These are phyloP conservation scores for Striga asiatica DNA, from an alignment of 257 asterid species.

Conservation along the genomic window DNA sequence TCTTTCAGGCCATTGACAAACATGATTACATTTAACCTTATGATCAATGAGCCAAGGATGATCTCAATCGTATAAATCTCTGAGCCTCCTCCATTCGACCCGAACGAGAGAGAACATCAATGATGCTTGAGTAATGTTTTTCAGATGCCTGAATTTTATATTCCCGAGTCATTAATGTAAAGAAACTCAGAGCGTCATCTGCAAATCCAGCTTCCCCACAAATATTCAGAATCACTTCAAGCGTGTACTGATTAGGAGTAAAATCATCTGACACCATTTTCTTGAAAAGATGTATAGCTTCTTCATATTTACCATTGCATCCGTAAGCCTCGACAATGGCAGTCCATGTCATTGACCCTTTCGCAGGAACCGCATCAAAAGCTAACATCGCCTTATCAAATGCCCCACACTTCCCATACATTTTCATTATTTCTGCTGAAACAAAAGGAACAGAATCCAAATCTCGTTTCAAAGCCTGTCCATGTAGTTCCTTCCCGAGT, in stretches of 20 bases:
- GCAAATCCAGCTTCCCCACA: slow-evolving; percentile 70
- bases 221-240: slow-evolving; percentile 38
- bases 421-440: slow-evolving; percentile 55
- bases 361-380: slow-evolving; percentile 42
- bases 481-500: slow-evolving; percentile 73
- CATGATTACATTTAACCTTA: not conserved
- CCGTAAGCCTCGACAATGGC: slow-evolving; percentile 70
- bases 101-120: slow-evolving; percentile 34
- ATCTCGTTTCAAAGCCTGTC: slow-evolving; percentile 54
- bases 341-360: slow-evolving; percentile 83
- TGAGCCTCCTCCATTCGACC: slow-evolving; percentile 65
- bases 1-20: not conserved
- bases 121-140: slow-evolving; percentile 56
- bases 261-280: slow-evolving; percentile 58
- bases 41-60: slow-evolving; percentile 24
- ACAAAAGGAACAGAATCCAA: slow-evolving; percentile 48
- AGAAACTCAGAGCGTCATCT: slow-evolving; percentile 51
- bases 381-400: slow-evolving; percentile 42
- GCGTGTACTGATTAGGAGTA: slow-evolving; percentile 66
- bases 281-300: slow-evolving; percentile 46
- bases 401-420: slow-evolving; percentile 58
- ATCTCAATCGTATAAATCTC: slow-evolving; percentile 34
- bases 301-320: slow-evolving; percentile 28
- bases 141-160: slow-evolving; percentile 52
- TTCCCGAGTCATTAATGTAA: slow-evolving; percentile 39